Evolutionary conservation across 495 filamentous ascomycete genomes (phyloP).

Genomic region (Penicillium tannophilum): DNA sequence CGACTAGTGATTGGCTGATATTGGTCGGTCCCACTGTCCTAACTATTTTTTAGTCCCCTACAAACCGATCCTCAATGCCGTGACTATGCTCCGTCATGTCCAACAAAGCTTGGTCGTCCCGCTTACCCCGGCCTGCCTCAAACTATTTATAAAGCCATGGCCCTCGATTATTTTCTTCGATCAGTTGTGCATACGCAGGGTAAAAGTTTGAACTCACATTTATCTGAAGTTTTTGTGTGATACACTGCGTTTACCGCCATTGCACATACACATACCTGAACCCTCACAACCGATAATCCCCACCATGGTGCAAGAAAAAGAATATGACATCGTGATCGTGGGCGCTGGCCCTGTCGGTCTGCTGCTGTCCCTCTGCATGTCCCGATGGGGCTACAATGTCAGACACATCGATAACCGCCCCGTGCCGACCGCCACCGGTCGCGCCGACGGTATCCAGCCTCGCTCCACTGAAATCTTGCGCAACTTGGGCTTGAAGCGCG

Average conservation of each 20-base stretch:
- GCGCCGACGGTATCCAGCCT: constrained; percentile 77
- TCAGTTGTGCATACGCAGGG: constrained; percentile 12
- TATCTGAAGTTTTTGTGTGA: constrained; percentile 3
- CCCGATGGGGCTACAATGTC: constrained; percentile 68
- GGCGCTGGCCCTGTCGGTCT: constrained; percentile 89
- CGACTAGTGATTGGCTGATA: constrained; percentile 18
- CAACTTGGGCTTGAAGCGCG: constrained; percentile 66
- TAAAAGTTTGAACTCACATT: constrained; percentile 3
- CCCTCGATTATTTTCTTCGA: constrained; percentile 20
- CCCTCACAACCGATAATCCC: constrained; percentile 3
- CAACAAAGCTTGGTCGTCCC: constrained; percentile 20
- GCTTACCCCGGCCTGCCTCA: constrained; percentile 26
- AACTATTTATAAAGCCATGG: constrained; percentile 40
- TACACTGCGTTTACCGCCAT: background rate
- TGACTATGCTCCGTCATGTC: constrained; percentile 36
- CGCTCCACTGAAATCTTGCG: constrained; percentile 68
- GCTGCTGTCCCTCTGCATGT: constrained; percentile 79
- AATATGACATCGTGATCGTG: constrained; percentile 79
- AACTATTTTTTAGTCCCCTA: constrained; percentile 22
- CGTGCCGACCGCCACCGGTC: constrained; percentile 62
- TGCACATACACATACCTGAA: constrained; percentile 5
- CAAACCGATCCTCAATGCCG: constrained; percentile 46
- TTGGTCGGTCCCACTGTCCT: background rate
- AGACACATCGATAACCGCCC: constrained; percentile 69
- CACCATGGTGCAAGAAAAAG: constrained; percentile 49